Conservation (phyloP, 148 eudicot species). For the Fallopia convolvulus region DNA sequence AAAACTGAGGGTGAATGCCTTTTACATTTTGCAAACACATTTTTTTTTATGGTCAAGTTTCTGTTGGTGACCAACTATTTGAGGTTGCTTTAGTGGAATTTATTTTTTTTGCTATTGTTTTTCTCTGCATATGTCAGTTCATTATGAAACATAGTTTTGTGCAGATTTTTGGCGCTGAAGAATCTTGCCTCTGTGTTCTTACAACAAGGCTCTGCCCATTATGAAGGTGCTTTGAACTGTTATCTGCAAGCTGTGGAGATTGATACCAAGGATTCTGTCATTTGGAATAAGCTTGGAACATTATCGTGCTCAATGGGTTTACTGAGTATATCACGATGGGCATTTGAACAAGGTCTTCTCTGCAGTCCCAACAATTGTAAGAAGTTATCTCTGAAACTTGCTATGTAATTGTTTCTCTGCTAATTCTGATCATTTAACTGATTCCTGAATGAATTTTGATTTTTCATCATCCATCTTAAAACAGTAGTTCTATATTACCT, state of each 20-base stretch:
- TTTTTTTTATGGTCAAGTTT: background rate
- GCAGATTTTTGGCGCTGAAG: constrained; percentile 89
- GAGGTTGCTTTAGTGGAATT: background rate
- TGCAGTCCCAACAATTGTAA: constrained; percentile 99
- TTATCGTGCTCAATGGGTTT: constrained; percentile 90
- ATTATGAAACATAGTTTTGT: constrained; percentile 5
- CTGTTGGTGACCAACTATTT: background rate
- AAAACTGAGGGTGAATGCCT: background rate
- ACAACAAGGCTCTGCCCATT: constrained; percentile 64
- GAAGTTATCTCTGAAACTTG: constrained; percentile 17
- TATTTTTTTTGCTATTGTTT: background rate
- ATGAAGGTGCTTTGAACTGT: constrained; percentile 76
- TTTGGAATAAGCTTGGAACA: constrained; percentile 97
- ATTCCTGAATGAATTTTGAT: background rate
- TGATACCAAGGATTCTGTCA: constrained; percentile 84
- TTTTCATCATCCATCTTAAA: background rate
- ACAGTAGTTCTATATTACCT: background rate
- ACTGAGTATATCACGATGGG: constrained; percentile 90
- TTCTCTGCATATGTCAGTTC: background rate
- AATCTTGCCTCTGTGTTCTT: constrained; percentile 92
- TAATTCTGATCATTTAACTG: background rate
- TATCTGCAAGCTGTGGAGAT: constrained; percentile 99
- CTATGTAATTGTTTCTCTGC: background rate
- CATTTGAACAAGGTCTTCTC: constrained; percentile 93
- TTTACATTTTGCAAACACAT: background rate